Evolutionary conservation across 2,329 filamentous ascomycete species (phyloP), one percentile per base, ranked within the genome.

Genomic region (Colletotrichum tamarilloi): DNA sequence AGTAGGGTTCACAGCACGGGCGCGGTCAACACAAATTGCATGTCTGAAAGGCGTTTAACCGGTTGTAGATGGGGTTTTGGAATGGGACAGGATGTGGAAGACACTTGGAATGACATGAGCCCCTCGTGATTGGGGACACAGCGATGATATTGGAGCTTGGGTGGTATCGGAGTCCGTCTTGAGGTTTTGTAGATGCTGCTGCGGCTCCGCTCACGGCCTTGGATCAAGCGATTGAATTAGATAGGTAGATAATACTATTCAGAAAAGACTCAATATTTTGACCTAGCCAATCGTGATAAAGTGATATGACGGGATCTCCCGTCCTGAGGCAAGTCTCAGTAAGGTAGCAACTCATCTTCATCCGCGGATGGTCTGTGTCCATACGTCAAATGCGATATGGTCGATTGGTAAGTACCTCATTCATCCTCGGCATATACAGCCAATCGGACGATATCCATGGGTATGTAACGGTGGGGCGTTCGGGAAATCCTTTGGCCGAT

Each of bases 401-500:
- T 38, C 26, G 22, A 46, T 55, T 38, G 26, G 38, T 42, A 66
- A 46, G 19, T 12, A 5, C 24, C 32, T 7, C n/a, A 30, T 35
- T 26, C 32, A 35, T 28, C 57, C 60, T 30, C 8, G 16, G 38
- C 24, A 58, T 67, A 22, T 71, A 28, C 52, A 59, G 42, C 32
- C 30, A 49, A 22, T 26, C 35, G 11, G 38, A n/a, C 26, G n/a
- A 14, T 22, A 24, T 12, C 2, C 5, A 52, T 12, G 58, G 68
- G 64, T 38, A 67, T 62, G 14, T 9, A 1, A 9, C 12, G 8
- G 67, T 73, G 64, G 74, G 72, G 57, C 68, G 52, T 58, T 66
- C 73, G 42, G 74, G 62, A 76, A 76, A 76, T 75, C 38, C 22
- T 67, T 67, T 57, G 58, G 52, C 74, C 74, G 74, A 72, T 62